Evolutionary conservation across 228 moss, liverwort and hornwort species (phyloP), one percentile per base, ranked within the genome.

Genomic region (Sphagnum fallax): DNA sequence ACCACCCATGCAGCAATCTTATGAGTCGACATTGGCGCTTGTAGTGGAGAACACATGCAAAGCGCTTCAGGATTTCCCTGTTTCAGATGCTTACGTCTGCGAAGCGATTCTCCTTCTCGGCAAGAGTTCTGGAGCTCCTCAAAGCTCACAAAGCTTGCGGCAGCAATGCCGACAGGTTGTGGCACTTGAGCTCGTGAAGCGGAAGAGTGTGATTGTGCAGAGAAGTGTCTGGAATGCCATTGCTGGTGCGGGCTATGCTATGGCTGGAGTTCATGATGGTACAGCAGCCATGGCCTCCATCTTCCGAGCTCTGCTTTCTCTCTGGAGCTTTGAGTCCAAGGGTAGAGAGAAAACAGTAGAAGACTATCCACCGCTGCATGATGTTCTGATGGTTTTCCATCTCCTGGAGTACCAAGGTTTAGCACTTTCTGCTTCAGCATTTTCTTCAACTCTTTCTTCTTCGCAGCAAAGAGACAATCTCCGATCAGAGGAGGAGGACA

Each of bases 51-150:
- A 75, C 67, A 63, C 71, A 10, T 70, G 73, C 52, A 81, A 72
- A 53, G 81, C 86, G 6, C 66, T 91, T 75, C 79, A 80, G 53
- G 89, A 88, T 47, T 76, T 66, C 52, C 83, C 86, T 61, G 60
- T 84, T 74, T 89, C 96, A n/a, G 89, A 96, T 64, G 64, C 57
- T 49, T 92, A 88, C 67, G 52, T 79, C 61, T 80, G 72, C 63
- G 88, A 84, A 65, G 78, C 70, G 5, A 81, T 92, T 50, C 91
- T 96, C 53, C 91, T 96, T 63, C 76, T 91, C n/a, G 96, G 96
- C n/a, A 81, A 81, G 70, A 64, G 86, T 70, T 81, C 74, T 75
- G 73, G 63, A 52, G 67, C 84, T 73, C 74, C 77, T 47, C 71
- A 81, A 63, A 70, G 87, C 55, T 57, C 79, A 50, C 62, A 71